Evolutionary conservation across 306 rosid species (phyloP).

Genomic region (Astragalus glycyphyllos): DNA sequence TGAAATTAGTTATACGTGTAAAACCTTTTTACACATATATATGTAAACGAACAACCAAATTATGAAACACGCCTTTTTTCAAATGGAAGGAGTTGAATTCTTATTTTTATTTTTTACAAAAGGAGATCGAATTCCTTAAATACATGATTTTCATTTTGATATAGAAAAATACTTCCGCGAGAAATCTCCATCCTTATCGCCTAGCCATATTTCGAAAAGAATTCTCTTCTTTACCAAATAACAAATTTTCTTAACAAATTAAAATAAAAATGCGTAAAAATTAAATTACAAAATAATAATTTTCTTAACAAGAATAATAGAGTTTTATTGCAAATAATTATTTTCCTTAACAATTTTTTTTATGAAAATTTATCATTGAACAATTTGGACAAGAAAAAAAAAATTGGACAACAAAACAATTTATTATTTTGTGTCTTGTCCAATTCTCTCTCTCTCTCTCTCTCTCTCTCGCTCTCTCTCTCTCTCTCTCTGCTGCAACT

Average conservation of each 20-base stretch:
- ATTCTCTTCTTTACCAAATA: not conserved
- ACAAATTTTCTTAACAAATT: not conserved
- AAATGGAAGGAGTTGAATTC: not conserved
- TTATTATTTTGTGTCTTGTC: too few species aligned
- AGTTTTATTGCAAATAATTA: not conserved
- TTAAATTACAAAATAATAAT: too few species aligned
- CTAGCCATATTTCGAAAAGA: not conserved
- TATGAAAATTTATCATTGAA: not conserved
- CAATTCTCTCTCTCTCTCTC: constrained; percentile 35
- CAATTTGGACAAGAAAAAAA: not conserved
- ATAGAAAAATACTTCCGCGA: not conserved
- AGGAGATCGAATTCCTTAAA: not conserved
- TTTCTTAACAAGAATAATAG: too few species aligned
- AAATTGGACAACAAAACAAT: not conserved
- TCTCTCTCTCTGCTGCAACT: constrained; percentile 24
- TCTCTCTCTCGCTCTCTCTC: not conserved
- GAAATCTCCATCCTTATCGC: not conserved
- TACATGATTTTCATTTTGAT: not conserved
- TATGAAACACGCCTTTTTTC: not conserved
- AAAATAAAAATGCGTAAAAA: not conserved
- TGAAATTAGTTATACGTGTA: too few species aligned
- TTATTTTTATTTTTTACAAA: not conserved
- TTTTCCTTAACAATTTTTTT: not conserved
- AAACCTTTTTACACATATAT: too few species aligned
- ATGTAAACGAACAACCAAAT: not conserved